Base-by-base conservation (phyloP, 1,284 basidiomycete genomes). In the Cutaneotrichosporon cutaneum region DNA sequence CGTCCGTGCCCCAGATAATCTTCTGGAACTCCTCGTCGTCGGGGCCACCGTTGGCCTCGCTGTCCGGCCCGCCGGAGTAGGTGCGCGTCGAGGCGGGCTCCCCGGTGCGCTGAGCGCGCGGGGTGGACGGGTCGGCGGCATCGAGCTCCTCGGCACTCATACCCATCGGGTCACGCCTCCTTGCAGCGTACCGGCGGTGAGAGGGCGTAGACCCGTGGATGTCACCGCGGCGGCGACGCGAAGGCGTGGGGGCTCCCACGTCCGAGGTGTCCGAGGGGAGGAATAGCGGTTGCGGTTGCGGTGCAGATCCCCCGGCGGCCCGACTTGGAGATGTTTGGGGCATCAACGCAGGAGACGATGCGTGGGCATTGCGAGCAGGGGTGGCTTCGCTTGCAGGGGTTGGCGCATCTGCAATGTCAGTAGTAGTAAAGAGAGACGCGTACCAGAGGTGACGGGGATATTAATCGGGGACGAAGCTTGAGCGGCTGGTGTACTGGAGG, bases 1-100 rank as follows among this genome's bases (percentile, higher is more conserved):
- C 92, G 2, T 89, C 94, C 1, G 95, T 99, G 39, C 95, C 95
- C 95, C 95, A 98, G 69, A 98, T 92, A 26, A 89, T 92, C 62
- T 91, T 90, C 63, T 80, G 77, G 54, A 91, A 88, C 63, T 71
- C 75, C 22, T 65, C 71, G 18, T 67, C 71, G 14, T 67, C 68
- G n/a, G 54, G 66, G 10, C 58, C 67, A 27, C 60, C 69, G 33
- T 48, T 35, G 14, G 86, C 87, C 24, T 64, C 70, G 50, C 54
- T 51, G 14, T 86, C 86, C 83, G 79, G 68, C 83, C 81, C 66
- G 33, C 35, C 54, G 18, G 54, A 44, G 27, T 21, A 56, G 13
- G 42, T 56, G 54, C 27, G 27, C 10, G 45, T 30, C 32, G 56
- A 48, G 9, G 30, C 14, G 13, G 44, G 45, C 21, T 44, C 56